These are phyloP conservation scores for Bryum argenteum DNA, from an alignment of 225 moss, liverwort and hornwort genomes.

Conservation along the genomic window DNA sequence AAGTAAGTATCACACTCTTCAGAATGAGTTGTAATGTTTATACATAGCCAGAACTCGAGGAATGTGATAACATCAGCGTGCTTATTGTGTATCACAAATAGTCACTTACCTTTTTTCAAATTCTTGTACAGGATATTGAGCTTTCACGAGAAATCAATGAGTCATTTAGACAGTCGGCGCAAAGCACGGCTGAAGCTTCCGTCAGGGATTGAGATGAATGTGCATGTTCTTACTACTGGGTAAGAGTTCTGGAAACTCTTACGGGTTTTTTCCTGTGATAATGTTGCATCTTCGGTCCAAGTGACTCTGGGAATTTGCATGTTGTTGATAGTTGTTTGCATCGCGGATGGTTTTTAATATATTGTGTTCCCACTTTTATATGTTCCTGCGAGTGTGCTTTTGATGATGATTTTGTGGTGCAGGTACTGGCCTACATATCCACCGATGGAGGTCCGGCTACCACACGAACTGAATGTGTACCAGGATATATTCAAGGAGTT, in stretches of 20 bases:
- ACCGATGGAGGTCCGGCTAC: conserved; percentile 94
- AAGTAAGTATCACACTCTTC: conserved; percentile 44
- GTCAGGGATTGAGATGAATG: conserved; percentile 56
- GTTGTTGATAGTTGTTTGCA: background rate
- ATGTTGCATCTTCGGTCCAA: background rate
- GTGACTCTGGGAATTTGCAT: background rate
- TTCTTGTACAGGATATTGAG: conserved; percentile 52
- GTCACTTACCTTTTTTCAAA: conserved; percentile 29
- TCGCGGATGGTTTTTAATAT: background rate
- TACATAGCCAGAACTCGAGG: background rate
- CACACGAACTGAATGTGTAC: conserved; percentile 93
- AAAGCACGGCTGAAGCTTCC: conserved; percentile 54
- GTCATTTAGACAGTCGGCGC: conserved; percentile 53
- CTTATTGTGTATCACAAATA: background rate
- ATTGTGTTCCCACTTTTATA: background rate
- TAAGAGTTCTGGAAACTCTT: conserved; percentile 36
- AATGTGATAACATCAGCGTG: background rate
- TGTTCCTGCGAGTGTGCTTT: conserved; percentile 5
- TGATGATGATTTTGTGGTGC: conserved; percentile 24
- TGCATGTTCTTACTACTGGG: conserved; percentile 95
- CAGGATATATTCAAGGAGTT: conserved; percentile 96
- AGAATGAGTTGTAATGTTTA: background rate
- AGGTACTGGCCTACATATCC: conserved; percentile 98
- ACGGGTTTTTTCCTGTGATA: background rate
- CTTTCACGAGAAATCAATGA: conserved; percentile 56